phyloP scores from a whole-genome alignment of 2,329 filamentous ascomycete species.

The Pseudogymnoascus sp. region DNA sequence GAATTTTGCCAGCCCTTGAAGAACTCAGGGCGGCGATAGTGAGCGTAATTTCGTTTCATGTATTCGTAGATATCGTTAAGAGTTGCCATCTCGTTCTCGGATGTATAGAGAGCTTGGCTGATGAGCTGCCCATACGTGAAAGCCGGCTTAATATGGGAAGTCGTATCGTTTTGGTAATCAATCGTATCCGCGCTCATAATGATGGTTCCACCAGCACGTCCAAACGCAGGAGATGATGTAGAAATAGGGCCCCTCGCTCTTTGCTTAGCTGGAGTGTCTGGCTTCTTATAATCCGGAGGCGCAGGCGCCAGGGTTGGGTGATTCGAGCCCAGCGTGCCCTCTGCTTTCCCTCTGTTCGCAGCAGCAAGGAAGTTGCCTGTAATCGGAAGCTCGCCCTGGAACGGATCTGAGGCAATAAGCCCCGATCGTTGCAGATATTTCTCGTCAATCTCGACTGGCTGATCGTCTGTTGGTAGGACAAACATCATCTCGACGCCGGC shows the following conservation, averaged over 20 bases:
- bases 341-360: constrained; percentile 22
- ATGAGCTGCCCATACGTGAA: constrained; percentile 97
- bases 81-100: constrained; percentile 79
- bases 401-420: constrained; percentile 30
- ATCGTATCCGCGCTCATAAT: constrained; percentile 45
- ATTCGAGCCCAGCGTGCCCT: background rate
- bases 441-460: constrained; percentile 58
- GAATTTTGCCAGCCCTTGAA: constrained; percentile 93
- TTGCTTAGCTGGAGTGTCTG: constrained; percentile 44
- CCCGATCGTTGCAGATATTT: constrained; percentile 63
- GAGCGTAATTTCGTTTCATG: constrained; percentile 86
- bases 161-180: constrained; percentile 73
- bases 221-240: constrained; percentile 20
- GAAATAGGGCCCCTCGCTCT: constrained; percentile 18
- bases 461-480: constrained; percentile 70
- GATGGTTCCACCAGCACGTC: constrained; percentile 30
- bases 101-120: constrained; percentile 87
- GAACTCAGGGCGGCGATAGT: constrained; percentile 72
- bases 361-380: constrained; percentile 1
- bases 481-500: constrained; percentile 98
- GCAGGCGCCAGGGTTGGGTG: constrained; percentile 43
- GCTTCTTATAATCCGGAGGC: constrained; percentile 51
- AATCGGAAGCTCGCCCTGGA: constrained; percentile 11
- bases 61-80: constrained; percentile 88
- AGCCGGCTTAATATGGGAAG: constrained; percentile 87